A percentile compares a stretch with the other conserved stretches of the same genome.
Conservation (phyloP, 371 early-diverging fungal species). For the Mortierella polycephala region DNA sequence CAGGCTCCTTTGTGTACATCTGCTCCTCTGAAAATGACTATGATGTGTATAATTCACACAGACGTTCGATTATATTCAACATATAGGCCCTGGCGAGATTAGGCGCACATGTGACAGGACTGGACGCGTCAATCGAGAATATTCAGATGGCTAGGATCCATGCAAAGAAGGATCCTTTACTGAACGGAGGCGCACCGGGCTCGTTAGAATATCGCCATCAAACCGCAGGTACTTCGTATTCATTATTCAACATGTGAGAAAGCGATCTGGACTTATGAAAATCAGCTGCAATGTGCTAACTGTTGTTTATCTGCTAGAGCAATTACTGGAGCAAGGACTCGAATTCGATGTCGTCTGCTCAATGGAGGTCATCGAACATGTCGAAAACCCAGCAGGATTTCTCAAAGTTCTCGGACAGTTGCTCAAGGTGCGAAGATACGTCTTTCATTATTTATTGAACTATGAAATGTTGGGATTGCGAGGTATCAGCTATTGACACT, state of each 20-base stretch:
- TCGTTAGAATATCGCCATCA: slow-evolving; percentile 73
- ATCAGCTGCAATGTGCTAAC: not conserved
- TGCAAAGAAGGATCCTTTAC: slow-evolving; percentile 67
- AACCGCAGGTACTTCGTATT: slow-evolving; percentile 66
- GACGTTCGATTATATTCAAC: not conserved
- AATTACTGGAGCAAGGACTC: slow-evolving; percentile 63
- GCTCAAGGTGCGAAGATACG: slow-evolving; percentile 57
- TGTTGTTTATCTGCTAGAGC: slow-evolving; percentile 56
- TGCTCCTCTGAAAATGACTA: not conserved
- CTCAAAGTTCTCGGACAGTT: slow-evolving; percentile 72
- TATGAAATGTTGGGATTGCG: too few species aligned
- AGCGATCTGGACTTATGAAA: not conserved
- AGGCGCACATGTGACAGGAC: slow-evolving; percentile 84
- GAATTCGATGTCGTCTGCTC: slow-evolving; percentile 87
- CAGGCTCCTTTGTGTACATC: not conserved
- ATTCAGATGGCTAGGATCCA: slow-evolving; percentile 85
- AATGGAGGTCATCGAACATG: slow-evolving; percentile 95
- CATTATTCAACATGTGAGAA: not conserved
- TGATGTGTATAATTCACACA: not conserved
- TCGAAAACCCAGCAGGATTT: slow-evolving; percentile 79
- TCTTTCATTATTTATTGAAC: not conserved
- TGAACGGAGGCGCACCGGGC: slow-evolving; percentile 63
- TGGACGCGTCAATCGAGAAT: slow-evolving; percentile 89
- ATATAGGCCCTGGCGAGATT: slow-evolving; percentile 79
- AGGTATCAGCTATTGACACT: not conserved